Evolutionary conservation across 495 filamentous ascomycete species (phyloP), one percentile per base, ranked within the genome.

Genomic region (Hypoxylon intermedium): DNA sequence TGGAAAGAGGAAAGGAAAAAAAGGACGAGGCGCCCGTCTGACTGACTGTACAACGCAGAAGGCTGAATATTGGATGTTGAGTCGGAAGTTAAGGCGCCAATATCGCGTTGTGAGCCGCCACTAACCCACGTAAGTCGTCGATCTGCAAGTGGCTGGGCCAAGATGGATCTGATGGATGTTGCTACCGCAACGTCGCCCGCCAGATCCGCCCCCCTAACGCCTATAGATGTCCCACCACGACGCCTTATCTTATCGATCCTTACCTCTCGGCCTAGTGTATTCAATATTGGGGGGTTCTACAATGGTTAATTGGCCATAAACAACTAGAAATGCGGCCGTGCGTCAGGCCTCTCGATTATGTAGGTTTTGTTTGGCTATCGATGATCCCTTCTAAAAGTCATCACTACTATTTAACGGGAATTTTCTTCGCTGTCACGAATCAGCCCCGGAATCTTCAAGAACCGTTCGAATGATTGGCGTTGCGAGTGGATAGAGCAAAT

Each of bases 91-190:
- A 58, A 58, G 53, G 60, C 60, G 60, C 49, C 53, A 58, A 37
- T 13, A 37, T 58, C 60, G 53, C 60, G 54, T 64, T 58, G 60
- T 58, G 58, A 13, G 51, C 40, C 53, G 38, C 46, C 47, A 20
- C 26, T 46, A 48, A 53, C 37, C 53, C 53, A 63, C 53, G 53
- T 57, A 34, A 42, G 31, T 30, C 18, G 26, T 21, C 21, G 13
- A 26, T 52, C 44, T 15, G 30, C 26, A 53, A 37, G 34, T 42
- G 59, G 52, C 31, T 48, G 48, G 49, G 33, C 19, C 38, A n/a
- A n/a, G n/a, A n/a, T n/a, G n/a, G n/a, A n/a, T n/a, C n/a, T 26
- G 24, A 2, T 9, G 43, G 23, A 24, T 28, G 53, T 51, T 56
- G 59, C 59, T 51, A 33, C 52, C 45, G 52, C 59, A 62, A 62